Evolutionary conservation across 139 green algal genomes (phyloP), one percentile per base, ranked within the genome.

Genomic region (Picochlorum sp.): DNA sequence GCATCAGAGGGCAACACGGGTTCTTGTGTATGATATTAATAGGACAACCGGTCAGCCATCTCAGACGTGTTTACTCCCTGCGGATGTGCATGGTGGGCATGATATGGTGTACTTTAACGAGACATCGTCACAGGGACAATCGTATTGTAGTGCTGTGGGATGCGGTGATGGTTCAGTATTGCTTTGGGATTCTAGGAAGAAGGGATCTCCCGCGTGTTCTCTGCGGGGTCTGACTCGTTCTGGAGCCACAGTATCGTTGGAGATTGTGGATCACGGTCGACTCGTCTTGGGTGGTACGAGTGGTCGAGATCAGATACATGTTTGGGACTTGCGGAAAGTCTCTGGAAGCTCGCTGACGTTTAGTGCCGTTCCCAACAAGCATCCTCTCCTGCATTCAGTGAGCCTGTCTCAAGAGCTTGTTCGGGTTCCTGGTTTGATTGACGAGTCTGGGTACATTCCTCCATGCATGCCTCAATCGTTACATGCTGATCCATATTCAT

Each of bases 1-100:
- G 9, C 61, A 63, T 2, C 50, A 59, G 2, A 14, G 56, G 11
- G 37, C 57, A 57, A 57, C 45, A n/a, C 44, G 58, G 23, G 38
- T 77, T n/a, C 58, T 23, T 37, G 49, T 77, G 4, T 77, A 65
- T 38, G 70, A 77, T 63, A 51, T 77, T 58, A 57, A 72, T 59
- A 58, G 65, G 45, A 77, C 70, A 1, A 65, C 68, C 57, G 70
- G 51, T n/a, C 26, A 20, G 1, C 49, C 49, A 47, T 38, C 23
- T 21, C 34, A 23, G 9, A 66, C 15, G 14, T 20, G 30, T 30
- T 0, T 10, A 15, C 10, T 66, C 15, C 61, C 61, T 20, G 6
- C n/a, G 34, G 15, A 54, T 21, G 15, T 44, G 24, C 15, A 32
- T 21, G 61, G 61, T 26, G 37, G 23, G 14, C 13, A 16, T 21